Evolutionary conservation across 495 filamentous ascomycete species (phyloP).

Genomic region (Neurospora sp.): DNA sequence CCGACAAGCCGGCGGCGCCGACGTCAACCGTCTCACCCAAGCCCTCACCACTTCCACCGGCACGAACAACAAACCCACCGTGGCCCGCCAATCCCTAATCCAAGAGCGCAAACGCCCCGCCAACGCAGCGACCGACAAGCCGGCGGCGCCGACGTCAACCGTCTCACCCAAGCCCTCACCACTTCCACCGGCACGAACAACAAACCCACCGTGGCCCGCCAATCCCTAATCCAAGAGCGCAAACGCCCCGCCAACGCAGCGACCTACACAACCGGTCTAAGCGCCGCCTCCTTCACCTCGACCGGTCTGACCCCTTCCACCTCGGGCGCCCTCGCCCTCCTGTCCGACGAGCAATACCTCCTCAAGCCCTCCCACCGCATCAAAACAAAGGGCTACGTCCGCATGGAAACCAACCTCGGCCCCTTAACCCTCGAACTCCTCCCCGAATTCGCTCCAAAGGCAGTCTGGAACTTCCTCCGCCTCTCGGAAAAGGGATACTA

Average conservation of each 20-base stretch:
- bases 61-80: conserved; percentile 1
- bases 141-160: conserved; percentile 40
- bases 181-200: conserved; percentile 18
- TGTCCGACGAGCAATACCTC: conserved; percentile 94
- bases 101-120: conserved; percentile 49
- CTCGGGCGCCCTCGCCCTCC: conserved; percentile 66
- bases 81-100: conserved; percentile 23
- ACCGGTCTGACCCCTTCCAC: conserved; percentile 92
- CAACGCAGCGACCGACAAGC: conserved; percentile 48
- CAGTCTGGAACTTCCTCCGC: conserved; percentile 94
- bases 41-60: conserved; percentile 27
- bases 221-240: conserved; percentile 34
- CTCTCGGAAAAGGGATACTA: conserved; percentile 88
- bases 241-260: conserved; percentile 73
- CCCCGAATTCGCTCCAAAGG: conserved; percentile 78
- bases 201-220: neutral
- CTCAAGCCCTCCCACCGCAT: conserved; percentile 69
- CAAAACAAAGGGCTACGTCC: conserved; percentile 81
- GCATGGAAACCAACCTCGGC: conserved; percentile 74
- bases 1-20: conserved; percentile 31
- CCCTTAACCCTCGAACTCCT: conserved; percentile 83
- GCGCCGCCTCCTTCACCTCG: conserved; percentile 89
- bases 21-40: conserved; percentile 39
- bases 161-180: conserved; percentile 30
- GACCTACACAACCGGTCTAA: conserved; percentile 78